Base-by-base conservation (phyloP, 2,329 filamentous ascomycete species). In the Pestalotiopsis sp. region DNA sequence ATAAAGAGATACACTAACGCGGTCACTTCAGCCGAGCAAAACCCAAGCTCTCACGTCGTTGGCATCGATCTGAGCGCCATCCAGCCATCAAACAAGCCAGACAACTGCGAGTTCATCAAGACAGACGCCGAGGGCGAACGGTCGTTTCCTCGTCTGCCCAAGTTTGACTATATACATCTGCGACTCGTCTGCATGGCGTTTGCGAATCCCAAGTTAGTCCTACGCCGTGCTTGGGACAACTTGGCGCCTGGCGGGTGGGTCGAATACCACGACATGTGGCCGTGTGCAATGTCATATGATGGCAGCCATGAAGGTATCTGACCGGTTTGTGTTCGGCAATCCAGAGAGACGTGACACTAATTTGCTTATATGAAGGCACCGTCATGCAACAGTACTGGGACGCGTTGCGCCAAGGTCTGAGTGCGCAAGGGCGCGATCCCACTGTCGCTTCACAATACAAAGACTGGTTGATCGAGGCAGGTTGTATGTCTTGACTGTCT, bases 111-210 rank as follows among this genome's bases (percentile, higher is more conserved):
- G 7, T 70, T 70, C 17, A 38, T 64, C 25, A 70, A 69, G 9
- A 59, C 66, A 23, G 69, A 70, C 38, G 67, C 67, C 52, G 69
- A 69, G 23, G 67, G 69, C 27, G 58, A 67, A 41, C 69, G 67
- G 69, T 1, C 49, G 11, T 70, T 69, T 41, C 49, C 69, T 23
- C 45, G 20, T 9, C 38, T 64, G n/a, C 45, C 45, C 45, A 52
- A 52, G 20, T 69, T 70, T 17, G 67, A 70, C 59, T 69, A 65
- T 31, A 65, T 70, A 14, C 67, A 70, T 27, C 52, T 64, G n/a
- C 67, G 69, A 11, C 78, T 83, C 36, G 80, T 87, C 77, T 79
- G 78, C 3, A 81, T 79, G 31, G 81, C 80, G 65, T 83, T 87
- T 65, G 73, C 77, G 11, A 80, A 86, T 71, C 86, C 83, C 81